Conservation (phyloP, 306 rosid genomes). For the Pachyrhizus erosus region DNA sequence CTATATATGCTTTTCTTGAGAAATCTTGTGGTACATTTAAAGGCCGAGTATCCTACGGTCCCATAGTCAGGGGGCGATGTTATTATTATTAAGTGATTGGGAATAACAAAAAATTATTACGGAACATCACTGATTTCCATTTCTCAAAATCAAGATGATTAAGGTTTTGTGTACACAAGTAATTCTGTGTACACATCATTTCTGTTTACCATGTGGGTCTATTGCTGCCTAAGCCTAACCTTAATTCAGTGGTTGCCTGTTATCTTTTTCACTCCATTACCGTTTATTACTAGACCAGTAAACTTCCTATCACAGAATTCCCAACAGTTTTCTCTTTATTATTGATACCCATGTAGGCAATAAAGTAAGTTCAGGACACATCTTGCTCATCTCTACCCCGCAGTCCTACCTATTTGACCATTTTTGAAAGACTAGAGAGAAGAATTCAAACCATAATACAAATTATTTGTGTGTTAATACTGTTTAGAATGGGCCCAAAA, state of each 20-base stretch:
- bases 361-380: not conserved
- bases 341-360: no score
- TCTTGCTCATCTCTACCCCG: not conserved
- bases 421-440: not conserved
- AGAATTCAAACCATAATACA: not conserved
- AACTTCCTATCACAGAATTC: not conserved
- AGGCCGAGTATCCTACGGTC: constrained; percentile 32
- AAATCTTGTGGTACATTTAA: not conserved
- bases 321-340: not conserved
- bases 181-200: not conserved
- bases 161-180: not conserved
- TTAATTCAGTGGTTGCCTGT: not conserved
- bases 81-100: not conserved
- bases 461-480: no score
- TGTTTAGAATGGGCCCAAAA: no score
- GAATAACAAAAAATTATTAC: no score
- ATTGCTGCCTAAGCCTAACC: not conserved
- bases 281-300: not conserved
- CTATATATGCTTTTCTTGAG: not conserved
- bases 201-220: not conserved
- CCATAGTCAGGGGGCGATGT: no score
- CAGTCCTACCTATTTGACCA: not conserved
- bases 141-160: not conserved
- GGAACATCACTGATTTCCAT: not conserved
- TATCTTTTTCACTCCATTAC: not conserved